Base-by-base conservation (phyloP, 306 rosid genomes). In the Castanea sativa region DNA sequence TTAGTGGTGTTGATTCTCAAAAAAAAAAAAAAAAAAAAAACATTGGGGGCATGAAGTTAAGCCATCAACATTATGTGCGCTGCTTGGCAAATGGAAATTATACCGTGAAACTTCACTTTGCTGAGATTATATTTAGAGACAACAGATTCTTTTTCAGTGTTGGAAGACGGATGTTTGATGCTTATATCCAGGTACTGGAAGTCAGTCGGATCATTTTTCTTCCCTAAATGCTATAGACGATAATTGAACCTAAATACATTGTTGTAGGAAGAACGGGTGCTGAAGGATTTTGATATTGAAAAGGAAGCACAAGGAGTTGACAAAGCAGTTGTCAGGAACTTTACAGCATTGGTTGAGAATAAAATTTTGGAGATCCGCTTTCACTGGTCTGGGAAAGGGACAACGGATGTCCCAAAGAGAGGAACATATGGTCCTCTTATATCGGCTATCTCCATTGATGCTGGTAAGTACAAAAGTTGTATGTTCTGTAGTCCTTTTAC, bases 381-480 rank as follows among this genome's bases (percentile, higher is more conserved):
- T 53, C 79, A 86, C 61, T 89, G 91, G 91, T 89, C 94, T 59
- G 92, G 94, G 75, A 92, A 88, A 76, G 97, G 97, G 55, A 92
- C 92, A 67, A 80, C 83, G 71, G 75, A 83, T 60, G 41, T 79
- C 80, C 94, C 94, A 21, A 38, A 2, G 67, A 5, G 63, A 71
- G 90, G 88, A 73, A 79, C 29, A 38, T 88, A 92, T 80, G 93
- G 93, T 75, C 86, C 93, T 68, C 90, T 92, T 59, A 77, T 92
- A 82, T 88, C 97, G 69, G 91, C 90, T 77, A 78, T 92, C 80
- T 85, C 94, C 8, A 69, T 89, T 58, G 81, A 85, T 80, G 90
- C 97, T 59, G 83, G 97, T 90, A 80, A 65, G 71, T 65, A 65
- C 23, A 30, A 30, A 18, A 5, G 65, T 58, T 58, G 65, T 10